phyloP scores from a whole-genome alignment of 495 filamentous ascomycete genomes.

The Zalerion maritima region DNA sequence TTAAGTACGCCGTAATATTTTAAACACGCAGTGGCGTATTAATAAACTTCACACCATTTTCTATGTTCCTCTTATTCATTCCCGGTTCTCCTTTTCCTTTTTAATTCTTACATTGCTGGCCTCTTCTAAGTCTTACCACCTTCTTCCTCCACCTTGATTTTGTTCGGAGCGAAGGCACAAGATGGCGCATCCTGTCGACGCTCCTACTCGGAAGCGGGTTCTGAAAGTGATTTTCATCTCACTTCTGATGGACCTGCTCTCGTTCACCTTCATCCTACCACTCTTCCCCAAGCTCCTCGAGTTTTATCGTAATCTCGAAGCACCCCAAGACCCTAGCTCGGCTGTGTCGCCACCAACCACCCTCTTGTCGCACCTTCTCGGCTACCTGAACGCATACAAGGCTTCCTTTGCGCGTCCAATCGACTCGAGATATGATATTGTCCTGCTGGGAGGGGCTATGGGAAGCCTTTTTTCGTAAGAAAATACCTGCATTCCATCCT shows the following conservation, averaged over 20 bases:
- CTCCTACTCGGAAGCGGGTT: constrained; percentile 56
- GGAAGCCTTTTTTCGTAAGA: constrained; percentile 71
- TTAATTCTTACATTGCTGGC: too few species aligned
- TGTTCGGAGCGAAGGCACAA: constrained; percentile 9
- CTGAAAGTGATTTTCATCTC: constrained; percentile 55
- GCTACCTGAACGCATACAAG: constrained; percentile 88
- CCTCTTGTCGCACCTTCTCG: constrained; percentile 62
- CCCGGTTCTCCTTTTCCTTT: too few species aligned
- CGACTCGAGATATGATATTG: constrained; percentile 91
- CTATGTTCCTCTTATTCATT: too few species aligned
- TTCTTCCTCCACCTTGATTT: background rate
- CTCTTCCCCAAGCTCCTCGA: constrained; percentile 87
- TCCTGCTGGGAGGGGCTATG: constrained; percentile 85
- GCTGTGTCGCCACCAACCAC: constrained; percentile 34
- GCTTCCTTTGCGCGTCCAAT: constrained; percentile 84
- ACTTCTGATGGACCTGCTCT: constrained; percentile 42
- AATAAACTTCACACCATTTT: too few species aligned
- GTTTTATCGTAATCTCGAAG: constrained; percentile 74
- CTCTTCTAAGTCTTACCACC: too few species aligned
- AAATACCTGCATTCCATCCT: background rate
- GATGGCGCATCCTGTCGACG: constrained; percentile 30
- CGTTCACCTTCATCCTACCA: constrained; percentile 94
- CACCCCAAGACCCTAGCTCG: constrained; percentile 36
- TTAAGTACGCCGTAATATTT: too few species aligned
- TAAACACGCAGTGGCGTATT: too few species aligned